Evolutionary conservation across 768 basidiomycete genomes (phyloP), one percentile per base, ranked within the genome.

Genomic region (Dacryopinax primogenitus): DNA sequence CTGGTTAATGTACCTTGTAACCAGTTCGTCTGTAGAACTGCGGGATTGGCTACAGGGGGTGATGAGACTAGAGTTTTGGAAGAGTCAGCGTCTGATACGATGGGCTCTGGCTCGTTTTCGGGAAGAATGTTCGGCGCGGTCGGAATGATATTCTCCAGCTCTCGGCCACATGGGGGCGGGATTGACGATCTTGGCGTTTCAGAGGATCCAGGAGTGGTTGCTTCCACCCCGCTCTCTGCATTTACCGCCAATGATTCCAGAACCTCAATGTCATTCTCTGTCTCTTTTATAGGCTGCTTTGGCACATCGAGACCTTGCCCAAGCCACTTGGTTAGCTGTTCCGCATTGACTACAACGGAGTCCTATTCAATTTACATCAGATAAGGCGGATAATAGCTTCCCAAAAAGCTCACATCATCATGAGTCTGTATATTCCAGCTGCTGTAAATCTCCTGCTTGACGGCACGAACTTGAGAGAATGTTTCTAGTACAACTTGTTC

Each of bases 321-420:
- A 18, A 90, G 68, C 86, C 86, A 92, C 11, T 71, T 72, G 68
- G 83, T 82, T 51, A 92, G 75, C 3, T 82, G 82, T 65, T 80
- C 76, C 65, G 81, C 80, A 70, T 85, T 84, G 45, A 84, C 79
- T 36, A 92, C 79, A 16, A 84, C 75, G 15, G 78, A 80, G 21
- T 83, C 80, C 85, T 83, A 64, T 35, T 64, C 32, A 77, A 34
- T 30, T 12, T 35, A 26, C 63, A 63, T 68, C 44, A 51, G 45
- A n/a, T 32, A 30, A 32, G 62, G 33, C 26, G 16, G 58, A 26
- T 33, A 11, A 33, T 33, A 36, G 63, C 33, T 32, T 9, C 23
- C 9, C 6, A 15, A 18, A 62, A 4, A 7, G 65, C 75, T 66
- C 67, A 87, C 89, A 74, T 83, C 78, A 13, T 79, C 72, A 23